These are phyloP conservation scores for Beauveria sp. DNA, from an alignment of 2,329 filamentous ascomycete species.

Conservation along the genomic window DNA sequence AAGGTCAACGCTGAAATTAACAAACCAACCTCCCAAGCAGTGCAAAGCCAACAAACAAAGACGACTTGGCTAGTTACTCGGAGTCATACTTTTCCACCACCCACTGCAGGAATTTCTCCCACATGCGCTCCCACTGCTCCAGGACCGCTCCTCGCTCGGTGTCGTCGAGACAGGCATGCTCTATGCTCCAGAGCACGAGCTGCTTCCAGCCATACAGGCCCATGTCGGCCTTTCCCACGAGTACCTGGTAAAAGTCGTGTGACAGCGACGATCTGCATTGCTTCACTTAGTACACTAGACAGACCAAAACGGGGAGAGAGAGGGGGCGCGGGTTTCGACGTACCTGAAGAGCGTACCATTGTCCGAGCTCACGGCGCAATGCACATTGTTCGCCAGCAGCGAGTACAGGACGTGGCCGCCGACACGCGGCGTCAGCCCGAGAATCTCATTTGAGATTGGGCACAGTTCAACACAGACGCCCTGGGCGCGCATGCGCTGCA, in stretches of 20 bases:
- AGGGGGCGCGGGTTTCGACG: conserved; percentile 14
- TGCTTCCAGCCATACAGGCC: conserved; percentile 65
- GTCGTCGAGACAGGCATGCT: conserved; percentile 47
- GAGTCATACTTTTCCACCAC: conserved; percentile 37
- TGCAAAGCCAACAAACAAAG: neutral
- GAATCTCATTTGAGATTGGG: conserved; percentile 69
- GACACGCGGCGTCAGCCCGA: conserved; percentile 59
- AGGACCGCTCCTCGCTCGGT: conserved; percentile 31
- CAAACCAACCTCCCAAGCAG: no score
- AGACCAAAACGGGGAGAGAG: neutral
- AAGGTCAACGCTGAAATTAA: no score
- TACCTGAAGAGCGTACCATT: conserved; percentile 67
- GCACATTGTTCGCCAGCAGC: conserved; percentile 63
- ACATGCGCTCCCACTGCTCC: conserved; percentile 44
- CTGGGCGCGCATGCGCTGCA: conserved; percentile 55
- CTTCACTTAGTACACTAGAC: no score
- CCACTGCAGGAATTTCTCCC: conserved; percentile 50
- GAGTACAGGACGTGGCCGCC: conserved; percentile 60
- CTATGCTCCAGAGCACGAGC: conserved; percentile 53
- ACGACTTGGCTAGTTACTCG: neutral
- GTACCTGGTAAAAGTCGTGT: conserved; percentile 71
- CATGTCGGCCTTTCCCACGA: conserved; percentile 62
- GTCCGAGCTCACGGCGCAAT: conserved; percentile 67
- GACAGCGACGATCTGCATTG: conserved; percentile 55
- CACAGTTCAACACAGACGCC: conserved; percentile 67